A percentile compares a stretch with the other conserved stretches of the same genome.
Conservation (phyloP, 306 rosid species). For the Lupinus albus region DNA sequence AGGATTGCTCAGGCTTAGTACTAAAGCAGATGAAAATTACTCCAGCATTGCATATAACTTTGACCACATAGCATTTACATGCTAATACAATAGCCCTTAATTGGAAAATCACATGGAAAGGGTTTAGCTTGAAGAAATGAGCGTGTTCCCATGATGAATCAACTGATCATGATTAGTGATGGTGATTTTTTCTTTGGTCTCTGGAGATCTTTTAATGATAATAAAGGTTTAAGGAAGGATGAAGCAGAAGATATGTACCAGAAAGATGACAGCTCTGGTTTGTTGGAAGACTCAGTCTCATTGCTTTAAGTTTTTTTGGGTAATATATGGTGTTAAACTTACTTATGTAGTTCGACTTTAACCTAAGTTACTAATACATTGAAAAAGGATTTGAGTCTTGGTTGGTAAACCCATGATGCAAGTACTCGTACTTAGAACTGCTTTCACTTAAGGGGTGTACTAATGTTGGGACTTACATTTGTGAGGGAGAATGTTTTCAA, state of each 20-base stretch:
- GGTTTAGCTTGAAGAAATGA: background rate
- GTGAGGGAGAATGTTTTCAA: too few species aligned
- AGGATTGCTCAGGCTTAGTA: background rate
- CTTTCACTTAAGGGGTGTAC: too few species aligned
- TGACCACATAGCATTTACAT: slow-evolving; percentile 3
- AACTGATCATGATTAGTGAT: background rate
- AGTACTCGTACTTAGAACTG: too few species aligned
- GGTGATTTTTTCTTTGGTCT: background rate
- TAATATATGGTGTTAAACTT: too few species aligned
- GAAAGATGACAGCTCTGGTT: background rate
- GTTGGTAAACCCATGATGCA: too few species aligned
- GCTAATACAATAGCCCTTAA: slow-evolving; percentile 15
- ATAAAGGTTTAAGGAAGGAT: background rate
- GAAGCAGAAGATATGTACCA: background rate
- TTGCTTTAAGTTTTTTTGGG: too few species aligned
- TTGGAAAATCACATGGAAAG: slow-evolving; percentile 33
- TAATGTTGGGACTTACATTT: too few species aligned
- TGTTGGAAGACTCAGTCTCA: too few species aligned
- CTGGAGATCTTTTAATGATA: background rate
- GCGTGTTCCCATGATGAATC: background rate
- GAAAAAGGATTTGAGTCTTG: too few species aligned
- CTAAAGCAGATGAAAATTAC: slow-evolving; percentile 13
- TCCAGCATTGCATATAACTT: background rate
- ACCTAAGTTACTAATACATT: too few species aligned
- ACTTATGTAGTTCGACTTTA: too few species aligned